phyloP scores from a whole-genome alignment of 192 early-diverging fungal species.

The Gaertneriomyces sp. region DNA sequence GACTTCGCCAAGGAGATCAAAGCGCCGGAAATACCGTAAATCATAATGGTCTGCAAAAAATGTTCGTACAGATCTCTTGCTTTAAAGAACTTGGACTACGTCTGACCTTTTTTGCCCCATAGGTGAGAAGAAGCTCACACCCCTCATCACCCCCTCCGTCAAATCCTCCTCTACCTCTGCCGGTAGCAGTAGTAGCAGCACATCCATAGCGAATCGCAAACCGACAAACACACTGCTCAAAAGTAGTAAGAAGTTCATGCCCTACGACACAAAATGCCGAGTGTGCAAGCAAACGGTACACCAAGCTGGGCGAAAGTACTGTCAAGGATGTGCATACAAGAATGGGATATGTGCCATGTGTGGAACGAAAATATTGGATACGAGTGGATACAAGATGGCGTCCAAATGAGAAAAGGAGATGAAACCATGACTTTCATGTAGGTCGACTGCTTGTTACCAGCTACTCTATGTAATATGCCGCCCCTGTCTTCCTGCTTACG shows the following conservation, averaged over 20 bases:
- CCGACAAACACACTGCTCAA: slow-evolving; percentile 43
- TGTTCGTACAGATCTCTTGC: slow-evolving; percentile 14
- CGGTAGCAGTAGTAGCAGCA: neutral
- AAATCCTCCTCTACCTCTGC: neutral
- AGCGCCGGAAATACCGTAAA: too few relatives aligned
- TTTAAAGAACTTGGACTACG: neutral
- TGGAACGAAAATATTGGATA: slow-evolving; percentile 40
- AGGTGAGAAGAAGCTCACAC: slow-evolving; percentile 43
- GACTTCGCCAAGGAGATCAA: too few relatives aligned
- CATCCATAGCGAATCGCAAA: slow-evolving; percentile 21
- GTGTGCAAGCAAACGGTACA: slow-evolving; percentile 33
- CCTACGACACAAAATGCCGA: slow-evolving; percentile 36
- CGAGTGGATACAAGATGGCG: slow-evolving; percentile 37
- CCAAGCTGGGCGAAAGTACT: slow-evolving; percentile 33
- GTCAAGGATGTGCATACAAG: slow-evolving; percentile 41
- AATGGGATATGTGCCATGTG: slow-evolving; percentile 45
- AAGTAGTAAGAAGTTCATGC: slow-evolving; percentile 38
- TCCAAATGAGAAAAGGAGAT: slow-evolving; percentile 17
- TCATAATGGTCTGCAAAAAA: slow-evolving; percentile 45
- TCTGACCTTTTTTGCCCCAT: neutral
- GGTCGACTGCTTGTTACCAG: too few relatives aligned
- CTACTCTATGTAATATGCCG: too few relatives aligned
- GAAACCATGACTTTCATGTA: too few relatives aligned
- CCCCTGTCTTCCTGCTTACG: too few relatives aligned
- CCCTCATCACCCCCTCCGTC: slow-evolving; percentile 27